Evolutionary conservation across 2,329 filamentous ascomycete genomes (phyloP).

Genomic region (Paecilomyces variotii): DNA sequence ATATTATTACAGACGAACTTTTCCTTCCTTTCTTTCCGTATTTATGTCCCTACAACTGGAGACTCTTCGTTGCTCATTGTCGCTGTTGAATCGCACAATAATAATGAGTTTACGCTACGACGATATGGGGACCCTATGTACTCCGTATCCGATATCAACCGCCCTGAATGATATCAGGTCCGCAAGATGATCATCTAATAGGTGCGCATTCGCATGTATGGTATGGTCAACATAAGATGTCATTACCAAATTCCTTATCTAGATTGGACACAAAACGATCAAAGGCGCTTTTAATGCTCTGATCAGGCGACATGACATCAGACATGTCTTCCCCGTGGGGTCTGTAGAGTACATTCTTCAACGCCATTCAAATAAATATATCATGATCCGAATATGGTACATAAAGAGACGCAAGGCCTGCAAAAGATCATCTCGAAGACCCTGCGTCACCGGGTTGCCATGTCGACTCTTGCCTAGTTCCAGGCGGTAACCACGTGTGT

Average conservation of each 20-base stretch:
- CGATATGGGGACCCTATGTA: no score
- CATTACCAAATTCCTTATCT: background rate
- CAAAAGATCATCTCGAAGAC: conserved; percentile 11
- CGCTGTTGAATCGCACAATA: no score
- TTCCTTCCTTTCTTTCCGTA: no score
- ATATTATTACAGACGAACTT: background rate
- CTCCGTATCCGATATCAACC: no score
- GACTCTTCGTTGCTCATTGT: background rate
- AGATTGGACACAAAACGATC: background rate
- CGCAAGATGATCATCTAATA: background rate
- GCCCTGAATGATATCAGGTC: background rate
- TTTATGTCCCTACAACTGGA: background rate
- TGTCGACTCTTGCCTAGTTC: conserved; percentile 79
- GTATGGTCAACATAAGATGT: background rate
- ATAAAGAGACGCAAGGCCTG: conserved; percentile 1
- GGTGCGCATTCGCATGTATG: background rate
- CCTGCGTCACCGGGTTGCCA: conserved; percentile 53
- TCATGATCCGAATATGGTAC: conserved; percentile 7
- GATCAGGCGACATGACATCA: background rate
- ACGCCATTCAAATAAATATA: background rate
- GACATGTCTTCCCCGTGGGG: background rate
- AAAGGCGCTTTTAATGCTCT: background rate
- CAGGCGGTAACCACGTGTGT: conserved; percentile 60
- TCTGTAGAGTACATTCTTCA: background rate
- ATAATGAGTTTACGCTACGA: no score